Evolutionary conservation across 139 green algal genomes (phyloP).

Genomic region (Coccomyxa sp.): DNA sequence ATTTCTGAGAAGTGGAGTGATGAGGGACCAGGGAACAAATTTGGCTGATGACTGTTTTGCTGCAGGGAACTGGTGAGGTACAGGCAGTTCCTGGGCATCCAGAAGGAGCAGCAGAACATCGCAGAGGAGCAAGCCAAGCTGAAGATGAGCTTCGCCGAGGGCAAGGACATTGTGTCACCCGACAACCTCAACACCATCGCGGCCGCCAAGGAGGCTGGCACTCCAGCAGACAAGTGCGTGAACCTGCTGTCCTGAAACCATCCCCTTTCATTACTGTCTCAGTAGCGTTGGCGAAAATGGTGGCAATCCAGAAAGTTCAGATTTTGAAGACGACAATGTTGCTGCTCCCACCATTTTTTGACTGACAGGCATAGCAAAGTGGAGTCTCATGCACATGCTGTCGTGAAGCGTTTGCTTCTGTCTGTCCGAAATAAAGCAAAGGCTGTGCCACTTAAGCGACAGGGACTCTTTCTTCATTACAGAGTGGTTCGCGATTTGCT

Average conservation of each 20-base stretch:
- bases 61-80: constrained; percentile 42
- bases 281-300: background rate
- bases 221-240: constrained; percentile 33
- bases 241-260: background rate
- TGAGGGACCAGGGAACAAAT: too few species aligned
- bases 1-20: too few species aligned
- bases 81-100: constrained; percentile 59
- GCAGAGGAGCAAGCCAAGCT: constrained; percentile 22
- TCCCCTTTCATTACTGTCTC: background rate
- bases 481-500: too few species aligned
- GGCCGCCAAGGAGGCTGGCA: constrained; percentile 4
- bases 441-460: too few species aligned
- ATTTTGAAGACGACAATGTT: background rate
- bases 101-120: constrained; percentile 39
- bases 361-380: background rate
- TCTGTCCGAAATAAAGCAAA: too few species aligned
- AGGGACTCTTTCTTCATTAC: too few species aligned
- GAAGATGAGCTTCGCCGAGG: constrained; percentile 24
- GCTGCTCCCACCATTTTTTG: background rate
- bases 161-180: constrained; percentile 37
- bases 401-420: too few species aligned
- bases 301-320: background rate
- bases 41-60: background rate
- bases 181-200: constrained; percentile 21
- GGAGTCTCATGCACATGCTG: too few species aligned